These are phyloP conservation scores for Scedosporium boydii DNA, from an alignment of 2,329 filamentous ascomycete genomes.

Conservation along the genomic window DNA sequence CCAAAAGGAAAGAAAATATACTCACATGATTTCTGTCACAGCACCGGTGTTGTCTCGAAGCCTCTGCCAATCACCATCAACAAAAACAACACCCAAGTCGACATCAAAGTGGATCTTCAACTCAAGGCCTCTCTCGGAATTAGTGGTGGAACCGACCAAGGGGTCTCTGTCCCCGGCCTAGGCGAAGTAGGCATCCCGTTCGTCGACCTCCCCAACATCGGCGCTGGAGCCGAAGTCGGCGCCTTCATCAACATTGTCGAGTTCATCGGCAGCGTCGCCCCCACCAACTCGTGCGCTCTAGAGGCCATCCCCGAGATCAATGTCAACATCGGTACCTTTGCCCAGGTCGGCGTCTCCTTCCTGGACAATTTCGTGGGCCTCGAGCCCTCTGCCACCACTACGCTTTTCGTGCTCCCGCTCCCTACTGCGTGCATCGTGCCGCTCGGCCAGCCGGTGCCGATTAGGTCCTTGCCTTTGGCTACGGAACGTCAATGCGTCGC, in stretches of 20 bases:
- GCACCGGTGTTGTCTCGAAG: conserved; percentile 1
- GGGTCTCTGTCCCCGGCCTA: neutral
- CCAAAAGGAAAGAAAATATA: neutral
- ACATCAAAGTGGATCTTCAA: conserved; percentile 2
- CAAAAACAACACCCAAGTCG: neutral
- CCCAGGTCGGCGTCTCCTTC: neutral
- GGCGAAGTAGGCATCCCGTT: neutral
- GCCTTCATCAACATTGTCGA: conserved; percentile 6
- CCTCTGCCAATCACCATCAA: conserved; percentile 5
- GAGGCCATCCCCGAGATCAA: conserved; percentile 5
- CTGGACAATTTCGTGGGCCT: conserved; percentile 2
- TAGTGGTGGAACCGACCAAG: neutral
- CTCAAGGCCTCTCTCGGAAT: conserved; percentile 4
- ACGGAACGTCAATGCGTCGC: neutral
- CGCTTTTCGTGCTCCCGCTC: conserved; percentile 1
- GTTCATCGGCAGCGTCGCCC: conserved; percentile 1
- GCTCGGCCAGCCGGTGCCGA: neutral
- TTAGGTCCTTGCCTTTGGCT: neutral
- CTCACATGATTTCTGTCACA: neutral
- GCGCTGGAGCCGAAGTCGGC: conserved; percentile 4
- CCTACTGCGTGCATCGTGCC: conserved; percentile 1
- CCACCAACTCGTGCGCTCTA: conserved; percentile 2
- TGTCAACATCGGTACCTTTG: conserved; percentile 5
- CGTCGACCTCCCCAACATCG: conserved; percentile 2
- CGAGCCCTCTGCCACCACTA: conserved; percentile 1